Evolutionary conservation across 208 protist genomes (phyloP), one percentile per base, ranked within the genome.

Genomic region (Porcisia deanei): DNA sequence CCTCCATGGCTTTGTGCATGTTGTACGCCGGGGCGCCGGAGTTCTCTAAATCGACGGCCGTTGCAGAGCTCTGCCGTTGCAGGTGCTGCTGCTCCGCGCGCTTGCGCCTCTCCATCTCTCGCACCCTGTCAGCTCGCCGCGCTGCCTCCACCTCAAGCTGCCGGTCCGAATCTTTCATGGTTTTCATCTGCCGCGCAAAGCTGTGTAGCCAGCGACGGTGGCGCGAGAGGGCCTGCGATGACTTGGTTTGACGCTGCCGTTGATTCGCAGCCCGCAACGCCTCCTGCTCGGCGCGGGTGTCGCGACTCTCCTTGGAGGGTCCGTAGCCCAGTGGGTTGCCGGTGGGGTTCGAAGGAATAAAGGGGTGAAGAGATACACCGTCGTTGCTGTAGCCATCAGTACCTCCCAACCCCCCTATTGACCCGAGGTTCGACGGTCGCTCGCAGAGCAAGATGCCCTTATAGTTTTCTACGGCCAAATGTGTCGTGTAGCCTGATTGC

Each of bases 371-470:
- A 2, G 77, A 74, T 6, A 37, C 43, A 4, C 34, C 73, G 25
- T 55, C 71, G 6, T 22, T 45, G 34, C 41, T 69, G 66, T 39
- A 53, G 43, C 61, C 30, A 61, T 49, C 41, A 34, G 67, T 39
- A 25, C 57, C 66, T n/a, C 73, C 75, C 16, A 25, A 25, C 49
- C 74, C 70, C 37, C 64, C 63, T 20, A 63, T 64, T 39, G 75
- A 77, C 25, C 47, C 73, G 22, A 93, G 77, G 68, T 87, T 85
- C 7, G 79, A 77, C 12, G 94, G 94, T 47, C 87, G 82, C 55
- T 95, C 87, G 68, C 92, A 96, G 34, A 98, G 85, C 16, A 98
- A 84, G 65, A 98, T 97, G 63, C 94, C 94, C 80, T 98, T 98
- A 85, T 96, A 98, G 80, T 97, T 97, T 78, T 98, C 94, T 71